Conservation (phyloP, 108 stramenopile genomes). For the Nannochloropsis oceanica region DNA sequence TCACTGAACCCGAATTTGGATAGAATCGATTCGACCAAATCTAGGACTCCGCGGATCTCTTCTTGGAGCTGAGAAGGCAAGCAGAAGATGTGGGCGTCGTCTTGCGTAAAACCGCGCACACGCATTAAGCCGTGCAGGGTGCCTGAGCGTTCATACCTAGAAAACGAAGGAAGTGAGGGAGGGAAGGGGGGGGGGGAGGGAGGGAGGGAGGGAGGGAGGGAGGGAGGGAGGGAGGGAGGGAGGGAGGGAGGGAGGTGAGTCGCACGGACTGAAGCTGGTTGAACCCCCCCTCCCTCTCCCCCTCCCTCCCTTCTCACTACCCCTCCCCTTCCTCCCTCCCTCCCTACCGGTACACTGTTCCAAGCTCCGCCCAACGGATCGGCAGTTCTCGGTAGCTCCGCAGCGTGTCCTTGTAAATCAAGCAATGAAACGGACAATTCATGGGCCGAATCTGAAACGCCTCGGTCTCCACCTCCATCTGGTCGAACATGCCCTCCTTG, state of each 20-base stretch:
- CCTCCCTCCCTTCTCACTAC: neutral
- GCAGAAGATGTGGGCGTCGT: conserved; percentile 97
- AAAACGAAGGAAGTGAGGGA: neutral
- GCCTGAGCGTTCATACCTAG: conserved; percentile 75
- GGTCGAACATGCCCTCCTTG: conserved; percentile 91
- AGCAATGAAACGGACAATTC: conserved; percentile 98
- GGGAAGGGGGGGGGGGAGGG: neutral
- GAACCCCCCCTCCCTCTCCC: conserved; percentile 2
- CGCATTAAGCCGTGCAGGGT: conserved; percentile 90
- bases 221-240: neutral
- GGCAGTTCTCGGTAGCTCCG: conserved; percentile 87
- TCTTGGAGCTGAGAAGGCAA: conserved; percentile 82
- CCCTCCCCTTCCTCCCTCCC: neutral
- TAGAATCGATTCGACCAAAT: conserved; percentile 71
- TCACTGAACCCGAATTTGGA: conserved; percentile 80
- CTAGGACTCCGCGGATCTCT: conserved; percentile 76
- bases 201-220: neutral
- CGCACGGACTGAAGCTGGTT: neutral
- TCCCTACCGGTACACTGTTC: conserved; percentile 71
- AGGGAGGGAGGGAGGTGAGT: neutral
- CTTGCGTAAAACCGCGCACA: conserved; percentile 90
- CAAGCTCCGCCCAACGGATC: conserved; percentile 85
- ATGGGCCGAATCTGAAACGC: conserved; percentile 96
- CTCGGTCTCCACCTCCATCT: conserved; percentile 91
- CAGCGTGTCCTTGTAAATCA: conserved; percentile 79